Evolutionary conservation across 805 yeast species (phyloP), one percentile per base, ranked within the genome.

Genomic region (Wickerhamomyces strasburgensis): DNA sequence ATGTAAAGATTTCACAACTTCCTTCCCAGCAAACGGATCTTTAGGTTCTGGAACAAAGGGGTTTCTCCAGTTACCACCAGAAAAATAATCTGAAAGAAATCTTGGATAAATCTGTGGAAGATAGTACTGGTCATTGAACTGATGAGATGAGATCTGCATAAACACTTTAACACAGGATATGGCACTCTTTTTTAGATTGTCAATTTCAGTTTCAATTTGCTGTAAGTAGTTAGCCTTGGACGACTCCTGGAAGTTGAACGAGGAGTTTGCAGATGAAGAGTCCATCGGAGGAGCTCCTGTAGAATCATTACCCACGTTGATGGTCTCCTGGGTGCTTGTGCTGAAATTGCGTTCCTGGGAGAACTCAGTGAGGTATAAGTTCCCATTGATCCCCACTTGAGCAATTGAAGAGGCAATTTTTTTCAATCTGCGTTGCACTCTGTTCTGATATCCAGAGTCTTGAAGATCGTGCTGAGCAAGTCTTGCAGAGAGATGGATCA

Each of bases 31-130:
- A 37, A 49, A 50, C n/a, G 57, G 59, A 27, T 51, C 54, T 24
- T 42, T 42, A 17, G 56, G 54, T 29, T 57, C 56, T n/a, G 67
- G 55, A 46, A 75, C 73, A 46, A 80, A 80, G 18, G 84, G 85
- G 49, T 81, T 82, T 33, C 75, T 72, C 81, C 88, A 83, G 42
- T 80, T 78, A n/a, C 89, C 90, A 14, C 88, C 90, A 47, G 78
- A 78, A 54, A 78, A 83, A 37, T 73, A 75, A 19, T 78, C 77
- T 29, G 71, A 67, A 14, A 84, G 59, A 49, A 83, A 80, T 41
- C 93, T 66, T 7, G 93, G 88, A 45, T 78, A 75, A 2, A 79
- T 61, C 52, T 81, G 82, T 0, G 90, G 93, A 40, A 58, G 27
- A 40, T 46, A n/a, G 36, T 38, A 33, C 47, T 54, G 48, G 47